Evolutionary conservation across 2,329 filamentous ascomycete species (phyloP).

Genomic region (Endocalyx cinctus): DNA sequence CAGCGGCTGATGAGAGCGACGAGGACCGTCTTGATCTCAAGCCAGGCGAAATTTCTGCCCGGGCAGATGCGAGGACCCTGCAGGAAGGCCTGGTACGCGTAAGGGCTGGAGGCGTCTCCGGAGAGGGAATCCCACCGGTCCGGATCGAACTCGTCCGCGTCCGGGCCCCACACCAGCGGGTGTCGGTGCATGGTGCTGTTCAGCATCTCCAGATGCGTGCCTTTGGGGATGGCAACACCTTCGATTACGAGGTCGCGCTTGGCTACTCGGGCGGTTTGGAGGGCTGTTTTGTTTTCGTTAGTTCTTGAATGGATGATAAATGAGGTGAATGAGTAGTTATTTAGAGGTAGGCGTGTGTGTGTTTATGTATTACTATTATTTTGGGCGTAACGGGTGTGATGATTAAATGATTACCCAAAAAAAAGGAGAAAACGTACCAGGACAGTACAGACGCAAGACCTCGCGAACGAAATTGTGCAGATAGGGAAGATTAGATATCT

Average conservation of each 20-base stretch:
- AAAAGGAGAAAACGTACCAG: slow-evolving; percentile 19
- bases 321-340: background rate
- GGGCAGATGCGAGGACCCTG: slow-evolving; percentile 6
- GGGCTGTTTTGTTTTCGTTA: slow-evolving; percentile 5
- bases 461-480: slow-evolving; percentile 32
- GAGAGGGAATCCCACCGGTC: slow-evolving; percentile 29
- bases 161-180: slow-evolving; percentile 31
- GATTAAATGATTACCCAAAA: too few relatives aligned
- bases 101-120: slow-evolving; percentile 20
- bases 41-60: slow-evolving; percentile 6
- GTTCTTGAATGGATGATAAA: background rate
- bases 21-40: slow-evolving; percentile 12
- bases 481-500: slow-evolving; percentile 27
- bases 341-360: background rate
- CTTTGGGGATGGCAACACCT: slow-evolving; percentile 28
- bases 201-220: slow-evolving; percentile 29
- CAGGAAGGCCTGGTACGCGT: slow-evolving; percentile 22
- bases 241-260: slow-evolving; percentile 16
- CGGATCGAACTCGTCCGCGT: slow-evolving; percentile 32
- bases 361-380: background rate
- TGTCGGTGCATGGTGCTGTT: slow-evolving; percentile 30
- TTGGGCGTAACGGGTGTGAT: background rate
- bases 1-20: slow-evolving; percentile 4
- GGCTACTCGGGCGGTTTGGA: slow-evolving; percentile 16
- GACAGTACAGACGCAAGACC: slow-evolving; percentile 27